A percentile compares a stretch with the other conserved stretches of the same genome.
phyloP scores from a whole-genome alignment of 495 filamentous ascomycete species.

The Melanomma pulvis-pyrius region DNA sequence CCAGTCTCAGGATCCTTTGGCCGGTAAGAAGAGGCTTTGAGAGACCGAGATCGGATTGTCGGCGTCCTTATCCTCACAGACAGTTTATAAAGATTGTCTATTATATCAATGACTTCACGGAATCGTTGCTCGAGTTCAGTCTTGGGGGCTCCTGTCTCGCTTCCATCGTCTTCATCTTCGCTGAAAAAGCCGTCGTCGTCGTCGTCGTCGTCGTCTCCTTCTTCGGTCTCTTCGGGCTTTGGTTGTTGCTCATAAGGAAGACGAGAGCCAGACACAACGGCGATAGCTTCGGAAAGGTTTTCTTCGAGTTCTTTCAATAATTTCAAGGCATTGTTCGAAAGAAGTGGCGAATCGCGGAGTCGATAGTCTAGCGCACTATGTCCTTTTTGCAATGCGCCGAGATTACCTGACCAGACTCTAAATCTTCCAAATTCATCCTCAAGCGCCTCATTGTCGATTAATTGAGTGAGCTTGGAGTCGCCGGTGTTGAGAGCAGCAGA shows the following conservation, averaged over 20 bases:
- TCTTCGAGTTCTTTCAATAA: conserved; percentile 29
- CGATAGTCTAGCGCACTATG: conserved; percentile 38
- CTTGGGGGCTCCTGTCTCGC: conserved; percentile 19
- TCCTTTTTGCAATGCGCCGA: conserved; percentile 37
- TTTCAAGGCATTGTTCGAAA: conserved; percentile 34
- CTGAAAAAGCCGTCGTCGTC: conserved; percentile 26
- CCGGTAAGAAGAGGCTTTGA: conserved; percentile 34
- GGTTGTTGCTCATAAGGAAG: conserved; percentile 35
- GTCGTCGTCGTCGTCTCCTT: conserved; percentile 23
- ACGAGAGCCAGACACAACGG: conserved; percentile 25
- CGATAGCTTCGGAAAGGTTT: conserved; percentile 28
- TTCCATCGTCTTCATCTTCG: conserved; percentile 32
- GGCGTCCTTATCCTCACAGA: conserved; percentile 34
- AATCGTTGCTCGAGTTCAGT: conserved; percentile 35
- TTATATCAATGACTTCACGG: conserved; percentile 33
- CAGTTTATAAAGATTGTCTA: conserved; percentile 37
- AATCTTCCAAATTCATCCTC: conserved; percentile 37
- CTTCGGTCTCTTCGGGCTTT: conserved; percentile 19
- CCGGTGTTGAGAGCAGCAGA: neutral
- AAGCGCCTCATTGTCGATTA: conserved; percentile 24
- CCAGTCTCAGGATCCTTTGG: conserved; percentile 37
- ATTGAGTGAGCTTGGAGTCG: neutral
- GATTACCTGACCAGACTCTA: conserved; percentile 37
- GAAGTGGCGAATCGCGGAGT: conserved; percentile 35
- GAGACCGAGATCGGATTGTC: conserved; percentile 29